These are phyloP conservation scores for Ganoderma resinaceum DNA, from an alignment of 1,284 basidiomycete genomes.

Conservation along the genomic window DNA sequence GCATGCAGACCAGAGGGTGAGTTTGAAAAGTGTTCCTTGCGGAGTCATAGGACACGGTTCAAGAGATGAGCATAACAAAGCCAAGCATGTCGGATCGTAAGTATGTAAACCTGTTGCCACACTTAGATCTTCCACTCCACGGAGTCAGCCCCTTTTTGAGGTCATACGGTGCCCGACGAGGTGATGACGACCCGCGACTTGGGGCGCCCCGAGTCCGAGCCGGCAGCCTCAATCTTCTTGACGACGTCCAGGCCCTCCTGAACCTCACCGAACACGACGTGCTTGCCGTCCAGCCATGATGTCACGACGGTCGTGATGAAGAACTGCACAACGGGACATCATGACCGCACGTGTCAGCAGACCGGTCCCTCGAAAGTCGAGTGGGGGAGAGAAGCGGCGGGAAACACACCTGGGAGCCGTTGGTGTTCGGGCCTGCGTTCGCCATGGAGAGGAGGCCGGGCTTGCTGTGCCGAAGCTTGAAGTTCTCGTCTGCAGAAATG, in stretches of 20 bases:
- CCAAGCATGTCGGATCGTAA: neutral
- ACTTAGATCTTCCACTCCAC: neutral
- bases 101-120: neutral
- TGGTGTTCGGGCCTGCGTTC: slow-evolving; percentile 76
- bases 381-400: neutral
- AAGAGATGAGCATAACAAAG: neutral
- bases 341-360: neutral
- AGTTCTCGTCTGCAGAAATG: slow-evolving; percentile 82
- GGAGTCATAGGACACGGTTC: neutral
- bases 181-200: slow-evolving; percentile 65
- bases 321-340: slow-evolving; percentile 54
- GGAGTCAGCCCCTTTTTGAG: neutral
- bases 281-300: slow-evolving; percentile 80
- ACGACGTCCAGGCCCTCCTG: slow-evolving; percentile 83
- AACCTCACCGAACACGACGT: slow-evolving; percentile 88
- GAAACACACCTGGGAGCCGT: slow-evolving; percentile 67
- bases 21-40: neutral
- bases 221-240: slow-evolving; percentile 73
- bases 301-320: slow-evolving; percentile 89
- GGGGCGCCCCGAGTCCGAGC: slow-evolving; percentile 62
- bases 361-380: neutral
- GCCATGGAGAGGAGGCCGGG: slow-evolving; percentile 94
- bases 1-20: neutral
- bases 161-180: slow-evolving; percentile 55
- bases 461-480: slow-evolving; percentile 78